Conservation (phyloP, 106 monocot genomes). For the Apostasia ramifera region DNA sequence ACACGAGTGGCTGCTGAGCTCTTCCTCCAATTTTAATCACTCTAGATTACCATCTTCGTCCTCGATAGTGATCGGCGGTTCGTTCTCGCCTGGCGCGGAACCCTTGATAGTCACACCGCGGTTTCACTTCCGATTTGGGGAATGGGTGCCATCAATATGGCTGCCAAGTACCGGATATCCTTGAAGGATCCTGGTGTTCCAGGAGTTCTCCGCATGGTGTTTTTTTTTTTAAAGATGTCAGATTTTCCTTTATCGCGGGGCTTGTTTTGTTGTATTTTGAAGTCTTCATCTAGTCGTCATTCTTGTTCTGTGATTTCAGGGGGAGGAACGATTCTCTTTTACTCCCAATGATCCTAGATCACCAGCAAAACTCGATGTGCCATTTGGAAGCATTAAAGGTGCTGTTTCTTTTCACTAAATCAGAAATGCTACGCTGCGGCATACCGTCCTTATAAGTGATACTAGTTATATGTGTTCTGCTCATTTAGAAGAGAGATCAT, state of each 20-base stretch:
- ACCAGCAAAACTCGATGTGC: slow-evolving; percentile 55
- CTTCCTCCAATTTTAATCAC: no score
- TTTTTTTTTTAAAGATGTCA: neutral
- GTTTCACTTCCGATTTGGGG: neutral
- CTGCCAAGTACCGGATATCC: slow-evolving; percentile 61
- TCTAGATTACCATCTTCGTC: no score
- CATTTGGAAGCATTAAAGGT: slow-evolving; percentile 86
- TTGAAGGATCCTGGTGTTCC: slow-evolving; percentile 75
- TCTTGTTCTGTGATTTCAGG: slow-evolving; percentile 37
- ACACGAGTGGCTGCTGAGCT: no score
- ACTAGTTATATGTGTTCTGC: no score
- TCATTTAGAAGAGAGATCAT: no score
- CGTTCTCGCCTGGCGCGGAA: no score
- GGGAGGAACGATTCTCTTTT: slow-evolving; percentile 67
- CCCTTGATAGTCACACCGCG: neutral
- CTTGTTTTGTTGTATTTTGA: neutral
- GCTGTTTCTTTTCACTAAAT: slow-evolving; percentile 2
- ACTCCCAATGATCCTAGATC: slow-evolving; percentile 75
- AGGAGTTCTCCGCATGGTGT: slow-evolving; percentile 78
- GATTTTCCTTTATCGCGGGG: neutral
- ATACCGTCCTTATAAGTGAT: no score
- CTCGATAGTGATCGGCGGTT: no score
- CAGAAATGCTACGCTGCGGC: no score
- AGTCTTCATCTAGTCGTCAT: neutral
- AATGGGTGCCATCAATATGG: slow-evolving; percentile 52